Conservation (phyloP, 169 alveolate species). For the Cryptosporidium muris region DNA sequence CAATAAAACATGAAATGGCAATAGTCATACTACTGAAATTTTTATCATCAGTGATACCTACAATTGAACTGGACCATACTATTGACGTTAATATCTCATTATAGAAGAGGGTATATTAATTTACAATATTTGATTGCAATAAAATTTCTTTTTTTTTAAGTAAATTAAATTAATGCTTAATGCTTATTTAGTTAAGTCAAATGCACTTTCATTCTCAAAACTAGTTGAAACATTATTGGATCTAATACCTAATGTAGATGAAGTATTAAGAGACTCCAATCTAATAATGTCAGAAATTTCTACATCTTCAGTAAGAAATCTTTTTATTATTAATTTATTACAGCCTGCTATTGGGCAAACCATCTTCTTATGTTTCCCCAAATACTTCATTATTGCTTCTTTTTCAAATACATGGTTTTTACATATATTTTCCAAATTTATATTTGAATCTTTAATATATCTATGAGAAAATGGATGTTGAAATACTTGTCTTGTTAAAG, state of each 20-base stretch:
- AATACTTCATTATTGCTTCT: slow-evolving; percentile 49
- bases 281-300: neutral
- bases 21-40: slow-evolving; percentile 83
- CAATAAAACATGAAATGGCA: slow-evolving; percentile 68
- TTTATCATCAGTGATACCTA: slow-evolving; percentile 85
- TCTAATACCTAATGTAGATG: neutral
- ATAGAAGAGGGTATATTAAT: slow-evolving; percentile 1
- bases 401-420: slow-evolving; percentile 43
- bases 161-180: neutral
- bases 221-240: neutral
- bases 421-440: slow-evolving; percentile 17
- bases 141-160: neutral
- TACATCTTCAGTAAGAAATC: slow-evolving; percentile 12
- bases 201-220: neutral
- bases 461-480: slow-evolving; percentile 52
- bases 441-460: slow-evolving; percentile 9
- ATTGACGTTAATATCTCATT: slow-evolving; percentile 75
- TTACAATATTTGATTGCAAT: neutral
- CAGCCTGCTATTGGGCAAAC: slow-evolving; percentile 67
- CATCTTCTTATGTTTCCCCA: slow-evolving; percentile 43
- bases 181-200: neutral
- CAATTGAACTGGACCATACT: slow-evolving; percentile 86
- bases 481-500: slow-evolving; percentile 43
- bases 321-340: slow-evolving; percentile 9
- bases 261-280: no score